phyloP scores from a whole-genome alignment of 2,329 filamentous ascomycete species.

The Graphium sp. region DNA sequence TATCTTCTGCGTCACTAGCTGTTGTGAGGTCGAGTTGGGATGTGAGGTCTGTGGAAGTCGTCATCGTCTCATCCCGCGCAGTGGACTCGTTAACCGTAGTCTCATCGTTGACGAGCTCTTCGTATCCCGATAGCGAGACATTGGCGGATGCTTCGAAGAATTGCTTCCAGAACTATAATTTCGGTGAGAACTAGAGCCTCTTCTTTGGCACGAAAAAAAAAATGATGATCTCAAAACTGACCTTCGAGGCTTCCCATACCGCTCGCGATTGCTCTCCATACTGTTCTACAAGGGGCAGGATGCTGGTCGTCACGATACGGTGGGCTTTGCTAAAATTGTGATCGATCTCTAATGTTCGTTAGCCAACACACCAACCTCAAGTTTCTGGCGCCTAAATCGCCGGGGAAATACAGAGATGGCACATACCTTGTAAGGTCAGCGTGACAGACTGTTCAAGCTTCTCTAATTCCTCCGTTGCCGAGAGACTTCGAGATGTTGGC shows the following conservation, averaged over 20 bases:
- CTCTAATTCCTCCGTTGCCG: slow-evolving; percentile 88
- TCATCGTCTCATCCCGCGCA: slow-evolving; percentile 36
- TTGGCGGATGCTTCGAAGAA: slow-evolving; percentile 99
- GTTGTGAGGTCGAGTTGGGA: slow-evolving; percentile 23
- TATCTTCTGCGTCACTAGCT: slow-evolving; percentile 18
- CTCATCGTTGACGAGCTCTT: slow-evolving; percentile 55
- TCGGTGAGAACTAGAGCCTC: slow-evolving; percentile 6
- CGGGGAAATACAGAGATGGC: not conserved
- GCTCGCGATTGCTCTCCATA: slow-evolving; percentile 87
- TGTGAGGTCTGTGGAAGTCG: not conserved
- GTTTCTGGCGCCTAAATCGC: too few relatives aligned
- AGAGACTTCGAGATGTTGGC: slow-evolving; percentile 39
- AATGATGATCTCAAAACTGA: slow-evolving; percentile 17
- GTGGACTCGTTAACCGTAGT: slow-evolving; percentile 31
- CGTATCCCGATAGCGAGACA: slow-evolving; percentile 88
- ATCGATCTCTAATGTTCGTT: slow-evolving; percentile 60
- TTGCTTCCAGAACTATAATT: slow-evolving; percentile 85
- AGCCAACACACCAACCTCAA: too few relatives aligned
- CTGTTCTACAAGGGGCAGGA: slow-evolving; percentile 83
- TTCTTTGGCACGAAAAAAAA: too few relatives aligned
- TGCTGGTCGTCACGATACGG: slow-evolving; percentile 85
- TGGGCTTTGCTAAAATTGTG: slow-evolving; percentile 96
- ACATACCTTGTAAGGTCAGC: slow-evolving; percentile 71
- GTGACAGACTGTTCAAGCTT: slow-evolving; percentile 94
- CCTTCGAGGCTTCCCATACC: slow-evolving; percentile 95